Percentiles rank a stretch among this genome's conserved stretches.
Conservation (phyloP, 129 eudicot genomes). For the Silybum marianum region DNA sequence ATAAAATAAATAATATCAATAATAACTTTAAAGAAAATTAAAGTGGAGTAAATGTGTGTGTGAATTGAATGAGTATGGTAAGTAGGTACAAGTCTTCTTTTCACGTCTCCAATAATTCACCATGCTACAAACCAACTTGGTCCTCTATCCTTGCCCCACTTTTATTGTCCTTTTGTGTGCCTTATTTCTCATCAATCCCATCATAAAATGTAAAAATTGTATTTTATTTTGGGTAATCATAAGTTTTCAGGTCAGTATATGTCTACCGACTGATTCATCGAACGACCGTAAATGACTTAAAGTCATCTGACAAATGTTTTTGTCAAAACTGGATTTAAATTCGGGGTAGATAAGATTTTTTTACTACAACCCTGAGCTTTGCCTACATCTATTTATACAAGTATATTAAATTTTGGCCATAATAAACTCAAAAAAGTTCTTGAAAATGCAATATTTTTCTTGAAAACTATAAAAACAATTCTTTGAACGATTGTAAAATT, state of each 20-base stretch:
- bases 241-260: no score
- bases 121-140: background rate
- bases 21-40: background rate
- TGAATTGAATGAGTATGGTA: background rate
- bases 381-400: no score
- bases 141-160: background rate
- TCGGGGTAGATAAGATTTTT: no score
- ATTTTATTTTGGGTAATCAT: no score
- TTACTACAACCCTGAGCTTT: no score
- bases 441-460: background rate
- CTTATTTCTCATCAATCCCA: conserved; percentile 8
- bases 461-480: background rate
- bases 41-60: background rate
- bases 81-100: background rate
- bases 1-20: no score
- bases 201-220: background rate
- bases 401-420: no score
- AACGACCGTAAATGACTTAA: no score
- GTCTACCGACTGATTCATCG: no score
- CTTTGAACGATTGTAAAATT: background rate
- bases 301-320: no score
- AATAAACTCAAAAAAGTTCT: background rate
- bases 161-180: conserved; percentile 5
- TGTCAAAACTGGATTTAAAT: no score
- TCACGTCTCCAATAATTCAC: background rate